A percentile compares a stretch with the other conserved stretches of the same genome.
Conservation (phyloP, 768 basidiomycete species). For the Chiua virens region DNA sequence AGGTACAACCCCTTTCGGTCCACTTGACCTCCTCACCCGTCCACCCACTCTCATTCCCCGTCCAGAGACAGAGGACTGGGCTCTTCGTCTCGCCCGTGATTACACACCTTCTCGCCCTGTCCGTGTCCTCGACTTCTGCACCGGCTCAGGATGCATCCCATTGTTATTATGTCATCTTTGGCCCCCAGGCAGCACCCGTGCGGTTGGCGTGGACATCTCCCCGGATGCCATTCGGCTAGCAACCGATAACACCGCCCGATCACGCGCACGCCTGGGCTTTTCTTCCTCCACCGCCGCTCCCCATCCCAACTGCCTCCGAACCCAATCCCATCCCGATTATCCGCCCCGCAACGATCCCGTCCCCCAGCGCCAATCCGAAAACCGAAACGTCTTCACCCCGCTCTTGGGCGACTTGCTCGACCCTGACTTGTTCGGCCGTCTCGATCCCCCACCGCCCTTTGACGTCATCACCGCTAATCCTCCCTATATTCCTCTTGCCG, state of each 20-base stretch:
- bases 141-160: slow-evolving; percentile 91
- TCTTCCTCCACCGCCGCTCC: slow-evolving; percentile 1
- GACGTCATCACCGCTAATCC: slow-evolving; percentile 85
- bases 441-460: slow-evolving; percentile 50
- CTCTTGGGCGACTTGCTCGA: slow-evolving; percentile 48
- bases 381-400: slow-evolving; percentile 33
- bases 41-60: slow-evolving; percentile 91
- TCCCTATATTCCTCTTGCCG: slow-evolving; percentile 74
- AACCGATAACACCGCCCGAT: slow-evolving; percentile 40
- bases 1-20: slow-evolving; percentile 88
- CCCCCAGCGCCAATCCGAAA: no score
- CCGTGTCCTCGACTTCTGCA: slow-evolving; percentile 83
- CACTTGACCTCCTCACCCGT: slow-evolving; percentile 68
- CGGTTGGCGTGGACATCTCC: slow-evolving; percentile 70
- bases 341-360: no score
- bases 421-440: slow-evolving; percentile 16
- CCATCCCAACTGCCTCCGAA: slow-evolving; percentile 1
- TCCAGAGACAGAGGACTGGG: slow-evolving; percentile 91
- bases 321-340: background rate
- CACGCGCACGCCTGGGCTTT: slow-evolving; percentile 16
- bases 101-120: slow-evolving; percentile 32
- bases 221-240: slow-evolving; percentile 54
- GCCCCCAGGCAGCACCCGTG: slow-evolving; percentile 51
- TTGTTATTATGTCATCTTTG: slow-evolving; percentile 74
- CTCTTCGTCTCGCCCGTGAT: slow-evolving; percentile 53